Evolutionary conservation across 768 basidiomycete genomes (phyloP), one percentile per base, ranked within the genome.

Genomic region (Amanita pseudoporphyria): DNA sequence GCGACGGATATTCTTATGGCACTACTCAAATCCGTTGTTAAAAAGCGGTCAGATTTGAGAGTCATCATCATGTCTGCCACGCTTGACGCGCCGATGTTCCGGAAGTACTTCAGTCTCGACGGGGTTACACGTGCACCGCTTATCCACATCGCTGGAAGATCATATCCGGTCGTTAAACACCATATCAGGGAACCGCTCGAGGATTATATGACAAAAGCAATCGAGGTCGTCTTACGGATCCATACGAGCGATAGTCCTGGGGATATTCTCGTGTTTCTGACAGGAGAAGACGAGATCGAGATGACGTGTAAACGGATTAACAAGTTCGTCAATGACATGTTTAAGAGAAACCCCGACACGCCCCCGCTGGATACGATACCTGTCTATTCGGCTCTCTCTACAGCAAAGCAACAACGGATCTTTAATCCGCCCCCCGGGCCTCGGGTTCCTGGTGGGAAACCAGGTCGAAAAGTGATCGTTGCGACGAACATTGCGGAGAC

Each of bases 1-100:
- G 87, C 91, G 2, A 93, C 90, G 19, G 91, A 94, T 66, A 89
- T 93, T 56, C 79, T 94, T 37, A 93, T 94, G 89, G 88, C 89
- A 52, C 71, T 94, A 6, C 71, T 93, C 26, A 94, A 93, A 64
- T 65, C 71, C 30, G 75, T 94, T 16, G 82, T 82, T 3, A 81
- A 78, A 60, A 76, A 73, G 50, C 79, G 91, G 30, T 45, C 71
- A 0, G 90, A 94, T 62, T 78, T 94, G 54, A 93, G 90, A 69
- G 80, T 93, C 60, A 88, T 94, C 47, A 68, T 94, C 70, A 94
- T 94, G 91, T 87, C 83, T 24, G 91, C 91, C 14, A 94, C 91
- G 1, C 79, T 94, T 13, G 91, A 92, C 58, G 85, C 90, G 1
- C 73, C 81, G 57, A 92, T 92, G 63, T 93, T 93, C 66, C 87